Base-by-base conservation (phyloP, 169 alveolate species). In the Plasmodium sp. region DNA sequence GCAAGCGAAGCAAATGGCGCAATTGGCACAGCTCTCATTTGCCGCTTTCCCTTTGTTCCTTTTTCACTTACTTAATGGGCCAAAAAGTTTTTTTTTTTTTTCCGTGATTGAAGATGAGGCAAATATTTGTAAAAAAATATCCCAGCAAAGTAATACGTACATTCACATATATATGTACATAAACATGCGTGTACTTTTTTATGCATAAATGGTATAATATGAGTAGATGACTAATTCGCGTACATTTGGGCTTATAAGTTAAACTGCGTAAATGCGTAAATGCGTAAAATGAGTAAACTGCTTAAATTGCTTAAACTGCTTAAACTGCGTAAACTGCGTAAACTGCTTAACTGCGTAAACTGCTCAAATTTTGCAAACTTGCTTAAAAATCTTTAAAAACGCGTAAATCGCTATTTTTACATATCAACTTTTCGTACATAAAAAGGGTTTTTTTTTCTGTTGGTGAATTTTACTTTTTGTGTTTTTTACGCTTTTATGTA, bases 11-110 rank as follows among this genome's bases (percentile, higher is more conserved):
- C 54, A 45, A 45, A 45, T 45, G 54, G 7, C 54, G 54, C 16
- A 45, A 45, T 45, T 45, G 54, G 54, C 54, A 45, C 54, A 75
- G 14, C 18, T 75, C 36, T 34, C 6, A 9, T n/a, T 27, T 75
- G 51, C 27, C 31, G 9, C 18, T 75, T 75, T 6, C 36, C 10
- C 31, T 27, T 27, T 27, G 2, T 77, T 77, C 62, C 22, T 75
- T 34, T 75, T 75, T 77, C 84, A 77, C 84, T 77, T 77, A 77
- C 84, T n/a, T 77, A 77, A 16, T 77, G 39, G n/a, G 31, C 18
- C 43, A 77, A 41, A 77, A 41, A 77, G 16, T 41, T 77, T 41
- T 7, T 36, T 77, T 58, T 58, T 58, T 22, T 22, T 22, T 58
- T 58, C 27, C 51, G 51, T 77, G 84, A 22, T 41, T 77, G 33